phyloP scores from a whole-genome alignment of 1,139 yeast genomes.

The Sugiyamaella japonica region DNA sequence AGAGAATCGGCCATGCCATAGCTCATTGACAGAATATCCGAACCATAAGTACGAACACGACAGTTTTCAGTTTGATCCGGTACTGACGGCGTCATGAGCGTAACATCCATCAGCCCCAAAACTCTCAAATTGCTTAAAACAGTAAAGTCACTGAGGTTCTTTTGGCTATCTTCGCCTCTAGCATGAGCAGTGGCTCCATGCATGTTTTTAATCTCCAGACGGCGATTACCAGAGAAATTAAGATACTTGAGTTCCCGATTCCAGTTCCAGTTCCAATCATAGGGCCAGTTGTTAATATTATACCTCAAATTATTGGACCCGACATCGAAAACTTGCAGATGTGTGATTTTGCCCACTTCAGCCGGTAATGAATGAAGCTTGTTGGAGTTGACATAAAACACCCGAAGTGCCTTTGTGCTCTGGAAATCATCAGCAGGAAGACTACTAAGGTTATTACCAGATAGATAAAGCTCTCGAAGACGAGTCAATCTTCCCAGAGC shows the following conservation, averaged over 20 bases:
- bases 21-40: conserved; percentile 72
- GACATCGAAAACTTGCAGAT: conserved; percentile 75
- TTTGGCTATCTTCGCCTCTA: conserved; percentile 37
- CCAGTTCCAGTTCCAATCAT: conserved; percentile 98
- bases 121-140: conserved; percentile 69
- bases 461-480: conserved; percentile 68
- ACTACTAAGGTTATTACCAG: conserved; percentile 79
- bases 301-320: conserved; percentile 90
- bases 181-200: conserved; percentile 41
- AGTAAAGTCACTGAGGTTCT: conserved; percentile 71
- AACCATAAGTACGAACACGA: conserved; percentile 91
- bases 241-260: conserved; percentile 74
- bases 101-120: conserved; percentile 91
- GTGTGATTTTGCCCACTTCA: conserved; percentile 69
- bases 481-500: conserved; percentile 58
- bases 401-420: conserved; percentile 54
- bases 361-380: conserved; percentile 87
- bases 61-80: conserved; percentile 86
- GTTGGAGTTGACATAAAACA: conserved; percentile 76
- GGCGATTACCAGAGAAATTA: conserved; percentile 88
- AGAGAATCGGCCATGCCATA: conserved; percentile 91
- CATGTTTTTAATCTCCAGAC: conserved; percentile 79
- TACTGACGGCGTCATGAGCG: conserved; percentile 75
- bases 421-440: conserved; percentile 87
- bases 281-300: conserved; percentile 90